phyloP scores from a whole-genome alignment of 352 stramenopile species.

The Phytophthora rubi region DNA sequence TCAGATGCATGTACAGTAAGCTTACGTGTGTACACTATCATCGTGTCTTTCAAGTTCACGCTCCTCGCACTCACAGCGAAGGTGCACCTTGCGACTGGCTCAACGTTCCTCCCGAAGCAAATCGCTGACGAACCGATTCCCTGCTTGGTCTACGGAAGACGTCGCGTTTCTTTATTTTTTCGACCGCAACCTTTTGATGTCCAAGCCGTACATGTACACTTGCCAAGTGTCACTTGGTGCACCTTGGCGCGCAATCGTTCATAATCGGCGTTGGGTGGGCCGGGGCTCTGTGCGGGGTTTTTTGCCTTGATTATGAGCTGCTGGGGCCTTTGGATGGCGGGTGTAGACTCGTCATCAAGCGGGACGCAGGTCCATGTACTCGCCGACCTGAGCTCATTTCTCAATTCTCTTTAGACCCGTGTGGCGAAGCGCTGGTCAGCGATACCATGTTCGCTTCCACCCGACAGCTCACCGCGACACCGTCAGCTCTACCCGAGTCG shows the following conservation, averaged over 20 bases:
- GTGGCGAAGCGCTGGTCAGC: constrained; percentile 16
- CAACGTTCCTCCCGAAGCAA: constrained; percentile 20
- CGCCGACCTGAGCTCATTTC: constrained; percentile 20
- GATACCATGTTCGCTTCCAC: constrained; percentile 25
- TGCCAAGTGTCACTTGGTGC: too few species aligned
- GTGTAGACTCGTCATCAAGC: constrained; percentile 17
- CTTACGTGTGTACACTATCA: too few species aligned
- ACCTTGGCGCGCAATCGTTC: constrained; percentile 25
- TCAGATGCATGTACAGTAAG: too few species aligned
- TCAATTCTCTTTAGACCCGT: constrained; percentile 9
- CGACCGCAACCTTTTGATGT: neutral
- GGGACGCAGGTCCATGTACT: constrained; percentile 1
- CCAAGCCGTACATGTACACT: neutral
- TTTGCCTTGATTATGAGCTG: constrained; percentile 27
- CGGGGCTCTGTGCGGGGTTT: neutral
- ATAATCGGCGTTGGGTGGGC: constrained; percentile 21
- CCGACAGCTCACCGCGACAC: constrained; percentile 6
- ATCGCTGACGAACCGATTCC: constrained; percentile 24
- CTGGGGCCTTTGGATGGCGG: neutral
- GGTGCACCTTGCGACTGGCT: constrained; percentile 19
- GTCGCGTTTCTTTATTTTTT: constrained; percentile 3
- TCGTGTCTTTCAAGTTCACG: too few species aligned
- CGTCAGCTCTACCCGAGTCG: constrained; percentile 32
- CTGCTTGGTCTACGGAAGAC: constrained; percentile 1
- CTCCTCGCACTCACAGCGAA: neutral